phyloP scores from a whole-genome alignment of 2,329 filamentous ascomycete genomes.

The Phialophora macrospora region DNA sequence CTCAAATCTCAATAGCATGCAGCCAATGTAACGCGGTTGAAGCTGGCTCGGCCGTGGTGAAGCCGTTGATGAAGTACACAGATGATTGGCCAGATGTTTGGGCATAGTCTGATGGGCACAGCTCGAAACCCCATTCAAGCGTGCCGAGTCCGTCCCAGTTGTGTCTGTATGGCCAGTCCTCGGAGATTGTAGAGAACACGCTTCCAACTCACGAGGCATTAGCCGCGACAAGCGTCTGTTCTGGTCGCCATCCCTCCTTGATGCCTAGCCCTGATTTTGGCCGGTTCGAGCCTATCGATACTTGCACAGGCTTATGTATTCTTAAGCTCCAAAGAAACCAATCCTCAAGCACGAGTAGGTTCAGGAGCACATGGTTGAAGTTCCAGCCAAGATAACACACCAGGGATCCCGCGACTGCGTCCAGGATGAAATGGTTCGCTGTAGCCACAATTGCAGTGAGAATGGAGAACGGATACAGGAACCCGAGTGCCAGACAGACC shows the following conservation, averaged over 20 bases:
- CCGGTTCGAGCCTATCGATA: slow-evolving; percentile 7
- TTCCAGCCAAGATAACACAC: slow-evolving; percentile 70
- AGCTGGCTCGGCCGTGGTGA: background rate
- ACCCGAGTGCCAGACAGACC: slow-evolving; percentile 57
- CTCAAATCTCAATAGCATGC: background rate
- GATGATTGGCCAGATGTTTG: background rate
- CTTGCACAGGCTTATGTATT: slow-evolving; percentile 65
- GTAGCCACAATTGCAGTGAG: slow-evolving; percentile 71
- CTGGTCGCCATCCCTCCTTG: slow-evolving; percentile 18
- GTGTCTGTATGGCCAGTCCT: background rate
- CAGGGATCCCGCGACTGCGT: slow-evolving; percentile 69
- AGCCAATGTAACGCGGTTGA: background rate
- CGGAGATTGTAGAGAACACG: background rate
- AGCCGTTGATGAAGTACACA: too few relatives aligned
- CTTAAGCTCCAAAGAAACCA: slow-evolving; percentile 67
- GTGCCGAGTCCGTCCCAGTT: background rate
- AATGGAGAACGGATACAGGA: slow-evolving; percentile 69
- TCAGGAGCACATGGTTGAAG: slow-evolving; percentile 61
- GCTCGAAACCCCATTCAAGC: background rate
- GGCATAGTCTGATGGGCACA: background rate
- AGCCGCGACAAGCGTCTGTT: slow-evolving; percentile 6
- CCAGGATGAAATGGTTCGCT: slow-evolving; percentile 73
- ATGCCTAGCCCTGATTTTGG: background rate
- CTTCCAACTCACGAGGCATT: slow-evolving; percentile 9
- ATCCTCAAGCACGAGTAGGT: slow-evolving; percentile 69